Evolutionary conservation across 2,329 filamentous ascomycete genomes (phyloP), one percentile per base, ranked within the genome.

Genomic region (Nigrospora osmanthi): DNA sequence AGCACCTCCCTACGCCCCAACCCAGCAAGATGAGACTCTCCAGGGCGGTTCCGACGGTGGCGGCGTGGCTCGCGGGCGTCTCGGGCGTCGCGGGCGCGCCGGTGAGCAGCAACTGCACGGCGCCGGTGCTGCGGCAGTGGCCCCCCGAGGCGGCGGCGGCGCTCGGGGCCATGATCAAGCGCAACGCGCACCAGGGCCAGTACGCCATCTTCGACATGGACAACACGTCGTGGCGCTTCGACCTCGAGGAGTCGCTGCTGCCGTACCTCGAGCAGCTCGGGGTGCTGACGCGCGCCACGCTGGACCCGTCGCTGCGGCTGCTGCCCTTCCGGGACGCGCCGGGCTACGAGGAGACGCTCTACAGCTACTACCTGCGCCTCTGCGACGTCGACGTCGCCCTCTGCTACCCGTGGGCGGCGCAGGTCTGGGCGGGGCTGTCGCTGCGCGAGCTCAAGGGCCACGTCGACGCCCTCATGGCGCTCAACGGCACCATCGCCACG

Each of bases 391-490:
- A 69, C 42, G 61, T 65, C 17, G 52, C 59, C 11, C 38, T 71
- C 15, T 71, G 68, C 57, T 71, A 71, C 48, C 67, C 67, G 0
- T 71, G 66, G 56, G 61, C 59, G 11, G 66, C 65, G 1, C 65
- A 71, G 47, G 58, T 69, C 45, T 71, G 65, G 41, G 59, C 61
- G 35, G 68, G 66, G 23, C 54, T 71, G 32, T 60, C 68, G 1
- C 60, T 76, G 44, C 61, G 67, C 42, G 63, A 72, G 48, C 62
- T 72, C 33, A 70, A 69, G 55, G 65, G 62, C 47, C 68, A 69
- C 49, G 65, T 71, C 2, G 72, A 73, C 50, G 65, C 73, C 49
- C 61, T 74, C 47, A 68, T 73, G 58, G 62, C 67, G 1, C 60
- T 67, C 46, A 65, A 68, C 54, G 48, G 40, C 23, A 63, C 61